A percentile compares a stretch with the other conserved stretches of the same genome.
Evolutionary conservation across 345 rosid genomes (phyloP).

Genomic region (Populus alba): DNA sequence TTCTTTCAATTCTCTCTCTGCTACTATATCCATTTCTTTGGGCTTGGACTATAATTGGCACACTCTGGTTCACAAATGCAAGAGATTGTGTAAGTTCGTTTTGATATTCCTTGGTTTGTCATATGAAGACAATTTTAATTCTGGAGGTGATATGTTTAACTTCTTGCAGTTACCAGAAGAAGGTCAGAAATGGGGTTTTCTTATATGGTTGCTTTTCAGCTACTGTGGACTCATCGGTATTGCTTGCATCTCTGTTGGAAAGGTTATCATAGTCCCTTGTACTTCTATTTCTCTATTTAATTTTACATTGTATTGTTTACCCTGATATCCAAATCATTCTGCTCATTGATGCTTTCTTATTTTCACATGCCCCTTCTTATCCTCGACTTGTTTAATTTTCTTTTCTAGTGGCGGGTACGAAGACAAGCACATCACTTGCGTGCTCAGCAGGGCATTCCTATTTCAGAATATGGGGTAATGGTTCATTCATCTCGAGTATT

Average conservation of each 20-base stretch:
- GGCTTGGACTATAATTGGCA: conserved; percentile 94
- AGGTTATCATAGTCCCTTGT: conserved; percentile 42
- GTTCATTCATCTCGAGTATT: conserved; percentile 12
- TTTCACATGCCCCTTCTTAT: conserved; percentile 4
- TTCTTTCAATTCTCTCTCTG: conserved; percentile 68
- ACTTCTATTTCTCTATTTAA: background rate
- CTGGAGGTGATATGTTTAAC: background rate
- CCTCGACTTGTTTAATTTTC: conserved; percentile 8
- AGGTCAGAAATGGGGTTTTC: conserved; percentile 97
- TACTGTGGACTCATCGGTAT: conserved; percentile 88
- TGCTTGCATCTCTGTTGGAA: conserved; percentile 74
- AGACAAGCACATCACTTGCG: conserved; percentile 80
- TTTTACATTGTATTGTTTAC: background rate
- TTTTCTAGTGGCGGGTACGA: conserved; percentile 74
- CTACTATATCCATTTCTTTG: conserved; percentile 87
- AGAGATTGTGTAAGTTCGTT: conserved; percentile 68
- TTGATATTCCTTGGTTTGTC: background rate
- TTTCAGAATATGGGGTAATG: conserved; percentile 91
- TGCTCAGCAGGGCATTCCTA: conserved; percentile 93
- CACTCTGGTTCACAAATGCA: conserved; percentile 79
- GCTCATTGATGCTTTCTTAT: conserved; percentile 4
- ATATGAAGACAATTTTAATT: conserved; percentile 4
- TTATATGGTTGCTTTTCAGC: conserved; percentile 94
- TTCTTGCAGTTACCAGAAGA: conserved; percentile 74
- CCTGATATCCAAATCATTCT: background rate